These are phyloP conservation scores for Umbellularia californica DNA, from an alignment of 164 flowering plant genomes.

Conservation along the genomic window DNA sequence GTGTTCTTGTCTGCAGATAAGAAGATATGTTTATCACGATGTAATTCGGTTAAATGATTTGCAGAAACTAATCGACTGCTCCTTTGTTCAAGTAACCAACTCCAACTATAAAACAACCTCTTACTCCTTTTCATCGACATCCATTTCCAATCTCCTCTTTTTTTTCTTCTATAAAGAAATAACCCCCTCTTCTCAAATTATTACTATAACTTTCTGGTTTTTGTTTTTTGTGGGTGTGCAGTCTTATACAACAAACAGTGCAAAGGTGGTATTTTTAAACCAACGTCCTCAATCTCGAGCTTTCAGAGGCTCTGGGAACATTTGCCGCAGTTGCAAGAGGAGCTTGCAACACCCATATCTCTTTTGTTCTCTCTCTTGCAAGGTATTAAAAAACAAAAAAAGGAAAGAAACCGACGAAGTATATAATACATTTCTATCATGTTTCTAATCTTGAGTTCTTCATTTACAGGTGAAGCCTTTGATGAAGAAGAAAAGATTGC, in stretches of 20 bases:
- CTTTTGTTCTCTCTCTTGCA: slow-evolving; percentile 81
- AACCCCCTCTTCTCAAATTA: no score
- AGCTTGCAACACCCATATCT: slow-evolving; percentile 62
- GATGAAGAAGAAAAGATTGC: slow-evolving; percentile 34
- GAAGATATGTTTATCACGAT: slow-evolving; percentile 86
- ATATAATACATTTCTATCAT: slow-evolving; percentile 11
- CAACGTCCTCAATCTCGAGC: slow-evolving; percentile 64
- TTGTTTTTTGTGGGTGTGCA: slow-evolving; percentile 11
- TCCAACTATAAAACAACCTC: not conserved
- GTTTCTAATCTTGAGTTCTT: not conserved
- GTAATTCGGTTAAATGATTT: slow-evolving; percentile 73
- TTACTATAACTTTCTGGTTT: not conserved
- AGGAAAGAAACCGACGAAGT: not conserved
- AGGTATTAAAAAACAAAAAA: slow-evolving; percentile 34
- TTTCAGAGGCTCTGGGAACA: slow-evolving; percentile 52
- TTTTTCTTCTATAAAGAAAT: no score
- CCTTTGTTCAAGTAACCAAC: slow-evolving; percentile 54
- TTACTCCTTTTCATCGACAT: no score
- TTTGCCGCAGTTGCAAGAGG: slow-evolving; percentile 68
- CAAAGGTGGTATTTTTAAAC: slow-evolving; percentile 71
- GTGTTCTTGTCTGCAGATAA: slow-evolving; percentile 33
- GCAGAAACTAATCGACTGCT: slow-evolving; percentile 66
- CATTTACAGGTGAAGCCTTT: slow-evolving; percentile 49
- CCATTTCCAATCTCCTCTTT: no score
- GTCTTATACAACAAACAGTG: slow-evolving; percentile 72